A percentile compares a stretch with the other conserved stretches of the same genome.
These are phyloP conservation scores for Penicillium psychrosexuale DNA, from an alignment of 2,329 filamentous ascomycete genomes.

Conservation along the genomic window DNA sequence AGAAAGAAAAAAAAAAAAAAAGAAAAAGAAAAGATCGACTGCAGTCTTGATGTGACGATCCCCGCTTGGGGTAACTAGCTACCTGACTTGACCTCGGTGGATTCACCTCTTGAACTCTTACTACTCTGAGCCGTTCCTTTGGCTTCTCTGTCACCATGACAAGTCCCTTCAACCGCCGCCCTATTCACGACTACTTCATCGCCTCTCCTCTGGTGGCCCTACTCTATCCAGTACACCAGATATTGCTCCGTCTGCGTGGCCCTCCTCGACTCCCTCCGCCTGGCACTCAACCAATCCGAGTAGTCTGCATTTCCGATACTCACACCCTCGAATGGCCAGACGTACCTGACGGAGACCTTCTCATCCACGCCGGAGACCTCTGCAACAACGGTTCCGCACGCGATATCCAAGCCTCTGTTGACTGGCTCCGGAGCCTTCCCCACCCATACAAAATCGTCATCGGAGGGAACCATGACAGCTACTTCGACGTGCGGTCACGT, in stretches of 20 bases:
- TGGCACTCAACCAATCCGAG: conserved; percentile 57
- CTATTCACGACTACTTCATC: conserved; percentile 61
- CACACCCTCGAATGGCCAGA: conserved; percentile 58
- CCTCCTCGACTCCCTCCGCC: conserved; percentile 58
- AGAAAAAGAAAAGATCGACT: not conserved
- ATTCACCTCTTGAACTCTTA: conserved; percentile 1
- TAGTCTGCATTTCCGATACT: conserved; percentile 90
- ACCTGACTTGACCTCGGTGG: conserved; percentile 4
- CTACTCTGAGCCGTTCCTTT: not conserved
- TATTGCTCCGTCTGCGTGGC: conserved; percentile 67
- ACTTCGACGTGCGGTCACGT: conserved; percentile 68
- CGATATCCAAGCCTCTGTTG: conserved; percentile 76
- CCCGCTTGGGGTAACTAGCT: conserved; percentile 7
- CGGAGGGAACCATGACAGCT: conserved; percentile 85
- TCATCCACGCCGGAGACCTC: conserved; percentile 88
- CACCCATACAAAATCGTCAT: conserved; percentile 79
- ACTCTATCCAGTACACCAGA: conserved; percentile 59
- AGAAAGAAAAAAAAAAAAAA: not conserved
- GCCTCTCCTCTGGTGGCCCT: conserved; percentile 66
- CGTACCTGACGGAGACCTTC: conserved; percentile 69
- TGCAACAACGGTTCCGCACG: conserved; percentile 67
- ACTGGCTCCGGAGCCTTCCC: conserved; percentile 74
- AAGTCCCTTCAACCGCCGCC: conserved; percentile 49
- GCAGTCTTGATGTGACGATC: conserved; percentile 7
- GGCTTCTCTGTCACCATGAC: conserved; percentile 26